Percentiles rank a stretch among this genome's conserved stretches.
Evolutionary conservation across 176 grass and related monocot genomes (phyloP).

Genomic region (Cenchrus americanus): DNA sequence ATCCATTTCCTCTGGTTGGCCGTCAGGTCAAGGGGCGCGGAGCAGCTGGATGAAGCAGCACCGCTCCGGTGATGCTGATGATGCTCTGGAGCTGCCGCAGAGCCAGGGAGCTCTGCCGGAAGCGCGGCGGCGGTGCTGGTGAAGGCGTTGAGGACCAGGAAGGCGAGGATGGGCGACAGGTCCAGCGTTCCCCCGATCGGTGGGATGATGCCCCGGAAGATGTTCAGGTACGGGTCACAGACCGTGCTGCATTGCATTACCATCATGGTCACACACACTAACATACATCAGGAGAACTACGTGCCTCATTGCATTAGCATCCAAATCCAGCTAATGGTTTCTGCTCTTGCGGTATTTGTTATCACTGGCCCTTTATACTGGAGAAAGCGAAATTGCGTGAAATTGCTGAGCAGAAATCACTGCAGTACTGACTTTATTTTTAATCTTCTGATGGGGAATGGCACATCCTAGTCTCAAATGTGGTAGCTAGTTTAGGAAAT

Average conservation of each 20-base stretch:
- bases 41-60: neutral
- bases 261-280: neutral
- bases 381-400: neutral
- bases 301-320: neutral
- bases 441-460: neutral
- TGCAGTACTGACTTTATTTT: neutral
- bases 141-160: slow-evolving; percentile 87
- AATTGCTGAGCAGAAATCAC: neutral
- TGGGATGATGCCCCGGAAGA: slow-evolving; percentile 96
- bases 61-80: neutral
- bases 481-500: neutral
- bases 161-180: slow-evolving; percentile 96
- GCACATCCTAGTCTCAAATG: neutral
- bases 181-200: slow-evolving; percentile 84
- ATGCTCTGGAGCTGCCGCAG: slow-evolving; percentile 6
- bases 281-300: neutral
- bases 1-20: slow-evolving; percentile 75
- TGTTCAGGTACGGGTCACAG: slow-evolving; percentile 96
- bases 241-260: slow-evolving; percentile 66
- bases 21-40: slow-evolving; percentile 36
- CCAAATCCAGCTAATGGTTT: neutral
- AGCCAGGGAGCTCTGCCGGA: slow-evolving; percentile 78
- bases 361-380: neutral
- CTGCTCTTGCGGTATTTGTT: slow-evolving; percentile 8
- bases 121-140: slow-evolving; percentile 88